These are phyloP conservation scores for Phaeotremella skinneri DNA, from an alignment of 768 basidiomycete species.

Conservation along the genomic window DNA sequence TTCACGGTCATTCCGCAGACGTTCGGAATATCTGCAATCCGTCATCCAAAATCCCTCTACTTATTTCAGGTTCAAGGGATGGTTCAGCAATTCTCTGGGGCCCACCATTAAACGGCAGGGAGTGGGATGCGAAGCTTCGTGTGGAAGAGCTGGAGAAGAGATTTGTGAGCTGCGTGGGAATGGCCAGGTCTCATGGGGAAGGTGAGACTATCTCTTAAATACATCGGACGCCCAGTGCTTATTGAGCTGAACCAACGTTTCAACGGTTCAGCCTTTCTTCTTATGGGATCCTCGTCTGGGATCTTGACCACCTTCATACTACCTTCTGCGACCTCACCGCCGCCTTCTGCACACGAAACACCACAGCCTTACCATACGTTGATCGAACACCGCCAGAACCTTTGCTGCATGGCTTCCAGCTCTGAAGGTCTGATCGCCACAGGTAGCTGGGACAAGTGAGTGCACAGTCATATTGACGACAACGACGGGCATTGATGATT, in stretches of 20 bases:
- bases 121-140: constrained; percentile 53
- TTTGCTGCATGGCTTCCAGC: constrained; percentile 76
- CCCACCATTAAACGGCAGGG: constrained; percentile 55
- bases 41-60: constrained; percentile 60
- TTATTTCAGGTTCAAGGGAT: constrained; percentile 90
- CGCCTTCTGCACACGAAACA: constrained; percentile 57
- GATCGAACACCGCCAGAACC: constrained; percentile 83
- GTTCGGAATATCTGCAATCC: constrained; percentile 78
- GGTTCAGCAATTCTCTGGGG: constrained; percentile 83
- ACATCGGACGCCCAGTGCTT: constrained; percentile 2
- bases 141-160: constrained; percentile 58
- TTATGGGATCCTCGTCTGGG: constrained; percentile 85
- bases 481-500: constrained; percentile 20
- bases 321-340: constrained; percentile 52
- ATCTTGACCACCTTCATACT: constrained; percentile 70
- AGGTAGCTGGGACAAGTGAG: constrained; percentile 94
- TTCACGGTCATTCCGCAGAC: constrained; percentile 70
- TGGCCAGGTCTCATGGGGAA: constrained; percentile 62
- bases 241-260: constrained; percentile 7
- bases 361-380: constrained; percentile 78
- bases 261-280: constrained; percentile 65
- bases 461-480: too few species aligned
- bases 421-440: constrained; percentile 75
- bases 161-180: constrained; percentile 73
- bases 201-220: constrained; percentile 46